A percentile compares a stretch with the other conserved stretches of the same genome.
Conservation (phyloP, 1,139 yeast species). For the Fermentozyma sake region DNA sequence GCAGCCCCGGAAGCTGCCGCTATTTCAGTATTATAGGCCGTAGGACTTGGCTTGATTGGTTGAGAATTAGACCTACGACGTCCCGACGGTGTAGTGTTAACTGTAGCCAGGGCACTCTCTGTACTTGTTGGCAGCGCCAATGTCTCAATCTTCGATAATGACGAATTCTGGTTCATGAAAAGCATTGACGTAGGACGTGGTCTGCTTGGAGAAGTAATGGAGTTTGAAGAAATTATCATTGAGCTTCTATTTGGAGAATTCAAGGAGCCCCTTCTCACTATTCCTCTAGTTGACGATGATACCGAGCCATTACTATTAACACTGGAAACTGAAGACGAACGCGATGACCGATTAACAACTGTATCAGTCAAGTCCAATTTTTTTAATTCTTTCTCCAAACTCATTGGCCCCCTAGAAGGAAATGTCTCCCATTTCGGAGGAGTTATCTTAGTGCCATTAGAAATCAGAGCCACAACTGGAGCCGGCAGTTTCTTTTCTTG, state of each 20-base stretch:
- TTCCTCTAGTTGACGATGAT: conserved; percentile 3
- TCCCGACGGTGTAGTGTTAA: conserved; percentile 12
- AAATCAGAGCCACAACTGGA: neutral
- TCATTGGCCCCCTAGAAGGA: conserved; percentile 2
- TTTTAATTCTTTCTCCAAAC: conserved; percentile 13
- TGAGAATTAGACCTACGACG: conserved; percentile 40
- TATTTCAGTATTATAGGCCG: neutral
- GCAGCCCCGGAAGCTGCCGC: conserved; percentile 35
- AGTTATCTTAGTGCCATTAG: neutral
- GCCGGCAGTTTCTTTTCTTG: conserved; percentile 6
- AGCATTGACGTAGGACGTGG: conserved; percentile 27
- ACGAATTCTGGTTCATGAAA: conserved; percentile 19
- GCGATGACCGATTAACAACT: conserved; percentile 15
- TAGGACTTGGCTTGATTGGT: conserved; percentile 20
- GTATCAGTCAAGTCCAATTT: conserved; percentile 15
- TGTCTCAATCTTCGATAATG: conserved; percentile 14
- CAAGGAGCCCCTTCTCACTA: conserved; percentile 14
- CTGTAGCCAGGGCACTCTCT: neutral
- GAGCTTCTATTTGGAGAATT: conserved; percentile 19
- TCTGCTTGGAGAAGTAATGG: conserved; percentile 8
- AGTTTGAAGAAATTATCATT: conserved; percentile 3
- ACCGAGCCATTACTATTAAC: conserved; percentile 11
- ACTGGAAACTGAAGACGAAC: conserved; percentile 20
- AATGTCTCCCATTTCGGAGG: neutral
- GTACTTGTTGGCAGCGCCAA: neutral